These are phyloP conservation scores for Cyberlindnera amylophila DNA, from an alignment of 805 yeast species.

Conservation along the genomic window DNA sequence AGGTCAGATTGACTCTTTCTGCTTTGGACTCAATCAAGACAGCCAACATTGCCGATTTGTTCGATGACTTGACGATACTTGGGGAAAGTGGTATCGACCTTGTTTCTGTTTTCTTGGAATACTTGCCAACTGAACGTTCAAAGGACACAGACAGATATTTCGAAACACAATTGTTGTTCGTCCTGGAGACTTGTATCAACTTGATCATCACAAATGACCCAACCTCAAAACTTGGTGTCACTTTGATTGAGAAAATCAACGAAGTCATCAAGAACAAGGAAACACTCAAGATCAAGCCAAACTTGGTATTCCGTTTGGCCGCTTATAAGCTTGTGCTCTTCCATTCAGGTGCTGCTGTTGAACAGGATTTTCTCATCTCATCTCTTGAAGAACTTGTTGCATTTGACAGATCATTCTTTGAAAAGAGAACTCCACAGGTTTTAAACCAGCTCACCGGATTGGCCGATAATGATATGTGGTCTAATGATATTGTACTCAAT, in stretches of 20 bases:
- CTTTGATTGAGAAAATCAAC: conserved; percentile 13
- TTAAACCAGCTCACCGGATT: conserved; percentile 16
- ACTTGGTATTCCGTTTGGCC: conserved; percentile 37
- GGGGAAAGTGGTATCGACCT: conserved; percentile 7
- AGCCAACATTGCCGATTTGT: conserved; percentile 54
- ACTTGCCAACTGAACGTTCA: conserved; percentile 32
- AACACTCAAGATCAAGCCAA: conserved; percentile 26
- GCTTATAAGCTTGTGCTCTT: conserved; percentile 49
- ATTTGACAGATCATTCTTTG: conserved; percentile 17
- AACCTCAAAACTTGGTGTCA: neutral
- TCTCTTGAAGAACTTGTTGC: conserved; percentile 12
- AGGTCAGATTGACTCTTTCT: conserved; percentile 78
- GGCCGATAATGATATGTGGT: neutral
- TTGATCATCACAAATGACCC: conserved; percentile 14
- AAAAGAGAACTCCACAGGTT: conserved; percentile 18
- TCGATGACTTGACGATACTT: conserved; percentile 40
- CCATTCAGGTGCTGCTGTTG: neutral
- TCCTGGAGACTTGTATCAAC: conserved; percentile 38
- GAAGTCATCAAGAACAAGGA: conserved; percentile 20
- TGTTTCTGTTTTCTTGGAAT: conserved; percentile 32
- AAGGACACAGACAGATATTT: conserved; percentile 27
- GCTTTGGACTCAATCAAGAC: conserved; percentile 81
- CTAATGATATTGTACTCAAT: conserved; percentile 37
- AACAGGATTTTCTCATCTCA: conserved; percentile 1
- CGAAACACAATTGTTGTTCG: conserved; percentile 34